Conservation (phyloP, 108 stramenopile species). For the Pseudonitzschia multistriata region DNA sequence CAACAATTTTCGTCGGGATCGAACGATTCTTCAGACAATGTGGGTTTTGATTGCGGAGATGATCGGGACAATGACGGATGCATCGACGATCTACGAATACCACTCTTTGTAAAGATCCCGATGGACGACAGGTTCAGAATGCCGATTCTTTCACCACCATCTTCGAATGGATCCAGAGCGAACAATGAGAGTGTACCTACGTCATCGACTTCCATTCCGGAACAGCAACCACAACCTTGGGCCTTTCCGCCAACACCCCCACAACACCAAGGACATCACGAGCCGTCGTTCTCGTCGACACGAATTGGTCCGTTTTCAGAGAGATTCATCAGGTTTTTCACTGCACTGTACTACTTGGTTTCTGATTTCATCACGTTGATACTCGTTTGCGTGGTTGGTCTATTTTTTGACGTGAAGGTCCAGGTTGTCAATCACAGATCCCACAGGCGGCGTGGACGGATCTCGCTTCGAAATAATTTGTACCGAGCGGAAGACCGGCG, state of each 20-base stretch:
- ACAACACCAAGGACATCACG: not conserved
- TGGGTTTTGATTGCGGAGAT: slow-evolving; percentile 18
- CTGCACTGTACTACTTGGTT: slow-evolving; percentile 9
- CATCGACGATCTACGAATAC: slow-evolving; percentile 21
- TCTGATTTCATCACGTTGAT: slow-evolving; percentile 24
- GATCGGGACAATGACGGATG: not conserved
- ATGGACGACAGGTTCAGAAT: not conserved
- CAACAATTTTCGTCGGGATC: slow-evolving; percentile 11
- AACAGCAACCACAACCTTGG: too few relatives aligned
- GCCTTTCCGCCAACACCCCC: not conserved
- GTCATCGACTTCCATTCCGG: too few relatives aligned
- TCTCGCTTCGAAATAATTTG: slow-evolving; percentile 13
- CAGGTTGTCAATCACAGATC: slow-evolving; percentile 23
- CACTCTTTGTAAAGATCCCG: slow-evolving; percentile 32
- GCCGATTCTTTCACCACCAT: slow-evolving; percentile 23
- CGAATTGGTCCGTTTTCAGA: not conserved
- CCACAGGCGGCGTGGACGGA: slow-evolving; percentile 22
- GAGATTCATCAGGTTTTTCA: not conserved
- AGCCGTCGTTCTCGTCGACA: not conserved
- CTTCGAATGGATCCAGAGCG: slow-evolving; percentile 1
- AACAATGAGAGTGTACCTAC: too few relatives aligned
- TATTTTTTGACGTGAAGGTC: slow-evolving; percentile 42
- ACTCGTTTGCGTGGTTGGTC: slow-evolving; percentile 28
- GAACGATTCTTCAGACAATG: slow-evolving; percentile 8
- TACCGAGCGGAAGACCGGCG: not conserved